Evolutionary conservation across 2,329 filamentous ascomycete genomes (phyloP), one percentile per base, ranked within the genome.

Genomic region (Fusarium irregulare): DNA sequence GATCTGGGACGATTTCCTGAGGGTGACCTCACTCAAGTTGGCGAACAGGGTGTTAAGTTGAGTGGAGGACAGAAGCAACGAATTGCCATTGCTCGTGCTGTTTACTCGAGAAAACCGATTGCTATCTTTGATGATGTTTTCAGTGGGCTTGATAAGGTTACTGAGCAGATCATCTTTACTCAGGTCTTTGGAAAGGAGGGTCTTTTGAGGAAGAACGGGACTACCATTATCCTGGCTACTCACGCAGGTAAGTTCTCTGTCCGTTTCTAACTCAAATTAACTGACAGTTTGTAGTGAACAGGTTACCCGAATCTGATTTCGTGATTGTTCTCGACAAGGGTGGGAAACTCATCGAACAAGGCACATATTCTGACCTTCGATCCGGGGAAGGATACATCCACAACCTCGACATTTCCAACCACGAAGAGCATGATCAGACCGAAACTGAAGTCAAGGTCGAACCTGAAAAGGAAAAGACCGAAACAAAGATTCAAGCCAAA

Each of bases 261-360:
- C 25, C 20, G 4, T 16, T 13, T 13, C 1, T 3, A 51, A 14
- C 28, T 40, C 11, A 9, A 18, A 28, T 25, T 9, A 6, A 13
- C 48, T 65, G 7, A 65, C 18, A 25, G 11, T 7, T 3, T 7
- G 6, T 23, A 77, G 76, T 78, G 18, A 74, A 78, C 28, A 68
- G 71, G 4, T 70, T 86, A 1, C 80, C 82, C 0, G 73, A 76
- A 1, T 81, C 83, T 3, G 80, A 85, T 46, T 78, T 82, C 40
- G 79, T 87, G 10, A 78, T 86, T 54, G 81, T 79, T 0, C 77
- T 87, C 1, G 78, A 78, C 3, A 64, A 66, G 12, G 75, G 80
- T 4, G 83, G 83, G 0, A 77, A 69, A 3, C 70, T 86, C 18
- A 61, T 80, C 2, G 83, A 85, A 30, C 81, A 86, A 57, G 77